A percentile compares a stretch with the other conserved stretches of the same genome.
Conservation (phyloP, 2,329 filamentous ascomycete species). For the Cordyceps javanica region DNA sequence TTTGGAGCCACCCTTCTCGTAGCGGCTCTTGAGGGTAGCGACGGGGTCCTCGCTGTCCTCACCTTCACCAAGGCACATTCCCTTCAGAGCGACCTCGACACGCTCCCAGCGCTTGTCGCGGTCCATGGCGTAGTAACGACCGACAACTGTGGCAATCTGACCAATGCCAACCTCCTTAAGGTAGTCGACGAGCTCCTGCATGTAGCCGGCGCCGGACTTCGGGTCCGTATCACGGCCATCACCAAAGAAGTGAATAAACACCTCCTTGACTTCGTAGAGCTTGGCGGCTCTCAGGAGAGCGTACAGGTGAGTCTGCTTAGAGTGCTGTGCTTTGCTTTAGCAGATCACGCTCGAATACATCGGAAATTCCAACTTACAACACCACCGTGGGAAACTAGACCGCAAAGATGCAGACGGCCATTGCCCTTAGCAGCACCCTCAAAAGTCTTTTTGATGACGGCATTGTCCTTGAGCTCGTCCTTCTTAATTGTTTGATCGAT, state of each 20-base stretch:
- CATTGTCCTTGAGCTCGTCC: constrained; percentile 66
- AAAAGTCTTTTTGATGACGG: constrained; percentile 72
- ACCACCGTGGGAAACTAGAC: constrained; percentile 90
- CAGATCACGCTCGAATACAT: not conserved
- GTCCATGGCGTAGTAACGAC: constrained; percentile 98
- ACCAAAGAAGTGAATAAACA: constrained; percentile 98
- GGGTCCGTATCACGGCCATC: constrained; percentile 97
- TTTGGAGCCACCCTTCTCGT: constrained; percentile 58
- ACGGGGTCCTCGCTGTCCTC: constrained; percentile 81
- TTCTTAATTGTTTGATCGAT: constrained; percentile 93
- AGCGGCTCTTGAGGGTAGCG: constrained; percentile 78
- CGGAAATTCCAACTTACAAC: constrained; percentile 49
- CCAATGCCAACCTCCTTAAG: constrained; percentile 79
- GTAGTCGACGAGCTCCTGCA: constrained; percentile 77
- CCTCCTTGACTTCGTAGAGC: constrained; percentile 76
- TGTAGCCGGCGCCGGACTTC: constrained; percentile 82
- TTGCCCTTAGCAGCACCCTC: constrained; percentile 78
- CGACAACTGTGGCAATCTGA: constrained; percentile 86
- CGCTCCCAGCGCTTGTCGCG: constrained; percentile 99
- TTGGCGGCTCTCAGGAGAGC: constrained; percentile 85
- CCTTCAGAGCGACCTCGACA: constrained; percentile 83
- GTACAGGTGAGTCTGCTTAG: constrained; percentile 90
- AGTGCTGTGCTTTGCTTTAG: constrained; percentile 53
- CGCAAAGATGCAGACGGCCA: constrained; percentile 85
- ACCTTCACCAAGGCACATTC: constrained; percentile 77